Conservation (phyloP, 2,329 filamentous ascomycete species). For the Bertia moriformis region DNA sequence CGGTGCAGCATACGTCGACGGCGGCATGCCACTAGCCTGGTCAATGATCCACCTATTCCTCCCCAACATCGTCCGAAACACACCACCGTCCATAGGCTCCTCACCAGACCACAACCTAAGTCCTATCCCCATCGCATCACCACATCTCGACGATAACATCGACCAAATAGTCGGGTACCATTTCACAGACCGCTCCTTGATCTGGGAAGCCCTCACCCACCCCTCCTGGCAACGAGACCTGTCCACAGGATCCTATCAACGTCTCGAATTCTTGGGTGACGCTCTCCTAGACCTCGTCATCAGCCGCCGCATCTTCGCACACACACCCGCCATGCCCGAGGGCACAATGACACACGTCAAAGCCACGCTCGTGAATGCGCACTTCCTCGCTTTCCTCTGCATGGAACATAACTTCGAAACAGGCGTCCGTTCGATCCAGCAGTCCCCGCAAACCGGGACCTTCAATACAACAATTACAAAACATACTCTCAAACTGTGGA, state of each 20-base stretch:
- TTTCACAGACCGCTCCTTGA: not conserved
- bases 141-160: not conserved
- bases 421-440: too few species aligned
- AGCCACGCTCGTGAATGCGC: not conserved
- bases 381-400: not conserved
- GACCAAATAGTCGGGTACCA: not conserved
- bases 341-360: not conserved
- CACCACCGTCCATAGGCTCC: not conserved
- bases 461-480: not conserved
- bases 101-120: not conserved
- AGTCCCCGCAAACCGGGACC: not conserved
- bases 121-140: not conserved
- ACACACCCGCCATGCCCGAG: not conserved
- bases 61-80: not conserved
- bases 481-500: conserved; percentile 39
- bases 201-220: conserved; percentile 1
- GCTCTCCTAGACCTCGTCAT: not conserved
- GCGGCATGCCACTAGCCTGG: not conserved
- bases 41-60: not conserved
- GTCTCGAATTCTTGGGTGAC: not conserved
- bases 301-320: not conserved
- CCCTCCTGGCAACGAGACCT: not conserved
- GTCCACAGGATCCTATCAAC: not conserved
- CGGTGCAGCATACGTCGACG: not conserved
- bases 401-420: not conserved